phyloP scores from a whole-genome alignment of 2,329 filamentous ascomycete species.

The Apiospora phragmitis region DNA sequence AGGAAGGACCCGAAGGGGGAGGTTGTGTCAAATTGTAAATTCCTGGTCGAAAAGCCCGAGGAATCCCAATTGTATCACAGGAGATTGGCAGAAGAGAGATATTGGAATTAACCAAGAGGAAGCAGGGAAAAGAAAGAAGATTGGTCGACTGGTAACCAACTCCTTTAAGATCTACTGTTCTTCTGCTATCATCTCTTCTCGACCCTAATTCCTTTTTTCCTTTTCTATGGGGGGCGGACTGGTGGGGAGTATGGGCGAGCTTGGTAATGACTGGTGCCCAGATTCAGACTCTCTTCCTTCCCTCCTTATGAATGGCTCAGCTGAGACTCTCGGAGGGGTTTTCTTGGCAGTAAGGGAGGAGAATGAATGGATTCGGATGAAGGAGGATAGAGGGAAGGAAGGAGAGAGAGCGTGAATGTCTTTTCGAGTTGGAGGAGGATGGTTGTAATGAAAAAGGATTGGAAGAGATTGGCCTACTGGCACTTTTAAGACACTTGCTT shows the following conservation, averaged over 20 bases:
- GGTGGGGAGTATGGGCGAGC: conserved; percentile 2
- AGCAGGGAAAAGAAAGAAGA: conserved; percentile 18
- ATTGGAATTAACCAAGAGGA: conserved; percentile 18
- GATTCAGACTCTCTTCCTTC: conserved; percentile 31
- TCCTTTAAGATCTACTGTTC: conserved; percentile 21
- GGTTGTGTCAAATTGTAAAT: conserved; percentile 28
- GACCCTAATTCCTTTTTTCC: conserved; percentile 16
- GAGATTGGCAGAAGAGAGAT: conserved; percentile 26
- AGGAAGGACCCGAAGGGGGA: conserved; percentile 21
- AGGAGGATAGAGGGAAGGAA: conserved; percentile 36
- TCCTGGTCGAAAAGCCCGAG: conserved; percentile 29
- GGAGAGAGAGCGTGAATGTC: conserved; percentile 37
- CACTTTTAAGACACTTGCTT: conserved; percentile 43
- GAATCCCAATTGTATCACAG: conserved; percentile 32
- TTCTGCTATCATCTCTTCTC: conserved; percentile 26
- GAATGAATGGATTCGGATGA: conserved; percentile 55
- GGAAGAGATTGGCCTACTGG: conserved; percentile 48
- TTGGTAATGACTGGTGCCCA: conserved; percentile 11
- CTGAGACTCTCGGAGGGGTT: conserved; percentile 44
- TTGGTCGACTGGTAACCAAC: conserved; percentile 13
- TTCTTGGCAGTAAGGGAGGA: conserved; percentile 39
- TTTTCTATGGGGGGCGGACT: conserved; percentile 9
- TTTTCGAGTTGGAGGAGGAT: conserved; percentile 55
- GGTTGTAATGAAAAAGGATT: conserved; percentile 56
- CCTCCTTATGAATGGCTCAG: conserved; percentile 30